Base-by-base conservation (phyloP, 768 basidiomycete species). In the Dioszegia crocea region DNA sequence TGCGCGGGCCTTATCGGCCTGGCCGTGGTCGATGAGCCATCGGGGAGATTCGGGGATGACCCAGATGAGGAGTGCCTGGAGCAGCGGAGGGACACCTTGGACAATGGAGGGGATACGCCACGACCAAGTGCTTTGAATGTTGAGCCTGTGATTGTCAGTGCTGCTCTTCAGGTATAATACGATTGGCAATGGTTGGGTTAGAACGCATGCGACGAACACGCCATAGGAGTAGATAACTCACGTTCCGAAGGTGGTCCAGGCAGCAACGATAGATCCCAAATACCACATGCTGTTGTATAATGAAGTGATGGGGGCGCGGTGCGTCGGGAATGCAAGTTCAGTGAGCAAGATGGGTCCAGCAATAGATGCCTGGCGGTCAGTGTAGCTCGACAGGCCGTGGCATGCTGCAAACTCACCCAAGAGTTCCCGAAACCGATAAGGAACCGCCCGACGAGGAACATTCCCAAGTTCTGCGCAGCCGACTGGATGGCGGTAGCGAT, bases 261-360 rank as follows among this genome's bases (percentile, higher is more conserved):
- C 68, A 11, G 73, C 70, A 19, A 67, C 47, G 59, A 87, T 84
- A 60, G 84, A 85, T 9, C 88, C 88, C 31, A 85, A 64, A 71
- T 88, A 88, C 88, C 88, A 88, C 50, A 81, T 82, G 0, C 85
- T 81, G 75, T 88, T 88, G 62, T 67, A 67, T n/a, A 62, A 44
- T 4, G 49, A 43, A 12, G 87, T 91, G 58, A 92, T 78, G 38
- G 84, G 84, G 12, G 85, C 86, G 66, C 58, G 49, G 41, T 49
- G 84, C 17, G 82, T 79, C 14, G 89, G 89, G 74, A 91, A 90
- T 0, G 89, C 82, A n/a, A 91, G 78, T 76, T 91, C 90, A 41
- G 88, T 85, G 53, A 91, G 84, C 79, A 91, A 77, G 82, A 91
- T 82, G 12, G 89, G 89, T 8, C 88, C 88, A 41, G 88, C 85